Percentiles rank a stretch among this genome's conserved stretches.
Evolutionary conservation across 129 eudicot genomes (phyloP).

Genomic region (Scalesia atractyloides): DNA sequence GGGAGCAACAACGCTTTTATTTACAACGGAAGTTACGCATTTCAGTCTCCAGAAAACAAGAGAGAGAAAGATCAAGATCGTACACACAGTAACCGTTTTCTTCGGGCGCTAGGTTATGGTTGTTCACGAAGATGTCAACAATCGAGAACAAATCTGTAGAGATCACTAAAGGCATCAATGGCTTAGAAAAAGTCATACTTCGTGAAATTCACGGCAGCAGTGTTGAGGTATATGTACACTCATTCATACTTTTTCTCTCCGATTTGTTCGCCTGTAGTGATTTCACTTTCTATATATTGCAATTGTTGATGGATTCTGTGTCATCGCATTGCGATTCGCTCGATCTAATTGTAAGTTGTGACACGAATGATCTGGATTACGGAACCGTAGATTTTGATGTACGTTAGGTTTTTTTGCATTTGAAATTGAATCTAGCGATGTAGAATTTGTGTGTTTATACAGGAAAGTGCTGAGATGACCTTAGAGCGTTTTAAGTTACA

Average conservation of each 20-base stretch:
- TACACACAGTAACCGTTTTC: slow-evolving; percentile 8
- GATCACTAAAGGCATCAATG: slow-evolving; percentile 73
- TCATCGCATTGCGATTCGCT: slow-evolving; percentile 16
- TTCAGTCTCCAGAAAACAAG: slow-evolving; percentile 2
- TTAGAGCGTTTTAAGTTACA: not conserved
- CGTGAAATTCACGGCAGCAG: slow-evolving; percentile 67
- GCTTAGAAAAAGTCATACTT: slow-evolving; percentile 71
- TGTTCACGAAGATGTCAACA: slow-evolving; percentile 29
- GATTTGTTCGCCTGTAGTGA: slow-evolving; percentile 9
- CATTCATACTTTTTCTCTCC: slow-evolving; percentile 10
- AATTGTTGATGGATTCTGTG: slow-evolving; percentile 7
- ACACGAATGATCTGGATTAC: slow-evolving; percentile 11
- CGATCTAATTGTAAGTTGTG: slow-evolving; percentile 14
- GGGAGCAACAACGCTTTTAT: slow-evolving; percentile 23
- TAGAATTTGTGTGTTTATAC: not conserved
- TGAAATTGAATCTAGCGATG: slow-evolving; percentile 15
- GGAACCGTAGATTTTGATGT: not conserved
- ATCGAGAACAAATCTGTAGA: slow-evolving; percentile 46
- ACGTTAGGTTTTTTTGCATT: slow-evolving; percentile 13
- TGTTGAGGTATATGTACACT: slow-evolving; percentile 55
- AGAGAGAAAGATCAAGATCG: not conserved
- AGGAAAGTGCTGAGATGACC: not conserved
- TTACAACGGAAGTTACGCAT: not conserved
- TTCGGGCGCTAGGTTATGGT: slow-evolving; percentile 25
- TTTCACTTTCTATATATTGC: not conserved